Evolutionary conservation across 192 early-diverging fungal genomes (phyloP).

Genomic region (Backusella westeae): DNA sequence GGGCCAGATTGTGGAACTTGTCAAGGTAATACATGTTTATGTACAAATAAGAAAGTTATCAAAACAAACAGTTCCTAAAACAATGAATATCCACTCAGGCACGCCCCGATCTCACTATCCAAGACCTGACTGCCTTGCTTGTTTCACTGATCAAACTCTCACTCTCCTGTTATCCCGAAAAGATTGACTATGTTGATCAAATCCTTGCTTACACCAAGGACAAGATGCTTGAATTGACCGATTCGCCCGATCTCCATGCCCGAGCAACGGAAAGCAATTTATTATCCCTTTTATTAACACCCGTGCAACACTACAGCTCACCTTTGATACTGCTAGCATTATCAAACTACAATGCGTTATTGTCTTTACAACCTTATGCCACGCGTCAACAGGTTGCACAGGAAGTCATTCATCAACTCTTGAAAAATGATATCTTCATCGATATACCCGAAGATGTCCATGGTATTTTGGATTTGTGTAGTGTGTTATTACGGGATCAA

Average conservation of each 20-base stretch:
- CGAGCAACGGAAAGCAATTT: constrained; percentile 72
- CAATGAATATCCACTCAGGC: constrained; percentile 44
- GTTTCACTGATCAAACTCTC: constrained; percentile 88
- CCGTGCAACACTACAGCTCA: constrained; percentile 74
- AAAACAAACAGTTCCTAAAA: not conserved
- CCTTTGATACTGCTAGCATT: constrained; percentile 69
- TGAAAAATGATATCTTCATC: constrained; percentile 69
- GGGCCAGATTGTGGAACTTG: constrained; percentile 89
- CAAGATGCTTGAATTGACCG: constrained; percentile 59
- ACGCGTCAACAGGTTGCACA: constrained; percentile 84
- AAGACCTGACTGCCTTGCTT: constrained; percentile 89
- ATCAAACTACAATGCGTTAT: constrained; percentile 77
- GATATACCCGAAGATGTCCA: constrained; percentile 71
- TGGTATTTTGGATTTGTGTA: constrained; percentile 76
- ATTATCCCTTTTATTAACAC: constrained; percentile 79
- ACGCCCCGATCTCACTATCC: constrained; percentile 87
- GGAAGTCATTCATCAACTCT: constrained; percentile 65
- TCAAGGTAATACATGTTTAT: constrained; percentile 55
- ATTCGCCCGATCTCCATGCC: constrained; percentile 68
- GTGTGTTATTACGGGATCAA: constrained; percentile 80
- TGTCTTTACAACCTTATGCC: constrained; percentile 79
- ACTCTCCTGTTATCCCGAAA: constrained; percentile 89
- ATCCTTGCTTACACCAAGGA: constrained; percentile 89
- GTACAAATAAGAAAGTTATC: not conserved
- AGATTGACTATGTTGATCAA: constrained; percentile 83